Conservation (phyloP, 2,329 filamentous ascomycete species). For the Fusarium sterilihyphosum region DNA sequence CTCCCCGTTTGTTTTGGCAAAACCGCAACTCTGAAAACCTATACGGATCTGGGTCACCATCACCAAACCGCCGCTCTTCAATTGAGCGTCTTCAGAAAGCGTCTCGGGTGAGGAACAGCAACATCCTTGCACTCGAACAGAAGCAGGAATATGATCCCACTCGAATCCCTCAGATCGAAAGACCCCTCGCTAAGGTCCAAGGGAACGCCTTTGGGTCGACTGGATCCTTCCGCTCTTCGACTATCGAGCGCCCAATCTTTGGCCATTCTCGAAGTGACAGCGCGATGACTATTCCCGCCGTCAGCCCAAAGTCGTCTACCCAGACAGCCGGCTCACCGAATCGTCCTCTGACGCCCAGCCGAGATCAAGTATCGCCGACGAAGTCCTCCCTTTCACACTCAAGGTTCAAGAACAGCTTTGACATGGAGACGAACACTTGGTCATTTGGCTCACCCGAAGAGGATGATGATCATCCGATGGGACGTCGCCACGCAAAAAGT, state of each 20-base stretch:
- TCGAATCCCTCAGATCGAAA: conserved; percentile 79
- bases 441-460: conserved; percentile 71
- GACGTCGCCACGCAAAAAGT: conserved; percentile 88
- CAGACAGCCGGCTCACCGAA: conserved; percentile 48
- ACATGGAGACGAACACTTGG: conserved; percentile 75
- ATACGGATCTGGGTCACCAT: conserved; percentile 70
- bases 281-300: conserved; percentile 66
- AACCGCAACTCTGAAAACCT: conserved; percentile 79
- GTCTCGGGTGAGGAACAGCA: conserved; percentile 97
- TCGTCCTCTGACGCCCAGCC: conserved; percentile 65
- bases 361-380: conserved; percentile 79
- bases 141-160: conserved; percentile 92
- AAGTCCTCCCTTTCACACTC: conserved; percentile 86
- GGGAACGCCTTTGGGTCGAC: conserved; percentile 74
- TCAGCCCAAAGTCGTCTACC: conserved; percentile 61
- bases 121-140: conserved; percentile 92
- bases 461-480: conserved; percentile 69
- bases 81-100: conserved; percentile 96
- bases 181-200: conserved; percentile 81
- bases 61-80: conserved; percentile 83
- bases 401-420: conserved; percentile 74
- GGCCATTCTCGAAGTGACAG: conserved; percentile 62
- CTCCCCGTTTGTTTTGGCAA: conserved; percentile 94
- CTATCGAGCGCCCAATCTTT: conserved; percentile 51
- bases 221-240: conserved; percentile 64